Conservation (phyloP, 1,139 yeast species). For the Diutina ranongensis region DNA sequence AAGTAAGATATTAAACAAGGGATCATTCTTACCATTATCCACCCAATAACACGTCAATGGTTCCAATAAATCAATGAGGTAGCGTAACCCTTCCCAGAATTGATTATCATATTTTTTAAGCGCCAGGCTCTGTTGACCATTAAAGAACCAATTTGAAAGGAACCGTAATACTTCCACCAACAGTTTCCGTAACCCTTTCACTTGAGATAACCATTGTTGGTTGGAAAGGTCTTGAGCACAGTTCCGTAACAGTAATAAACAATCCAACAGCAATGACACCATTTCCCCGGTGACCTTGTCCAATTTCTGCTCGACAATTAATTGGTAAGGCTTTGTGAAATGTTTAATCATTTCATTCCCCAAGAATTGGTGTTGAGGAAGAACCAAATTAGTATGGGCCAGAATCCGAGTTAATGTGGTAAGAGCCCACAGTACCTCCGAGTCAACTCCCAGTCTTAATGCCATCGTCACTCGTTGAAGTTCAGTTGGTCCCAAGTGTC, state of each 20-base stretch:
- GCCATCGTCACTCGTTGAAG: conserved; percentile 53
- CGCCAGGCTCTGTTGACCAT: conserved; percentile 12
- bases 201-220: conserved; percentile 66
- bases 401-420: conserved; percentile 48
- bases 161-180: conserved; percentile 37
- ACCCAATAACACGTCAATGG: conserved; percentile 74
- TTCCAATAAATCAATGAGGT: conserved; percentile 72
- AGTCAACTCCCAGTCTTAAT: conserved; percentile 43
- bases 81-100: conserved; percentile 51
- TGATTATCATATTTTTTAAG: conserved; percentile 25
- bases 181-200: conserved; percentile 35
- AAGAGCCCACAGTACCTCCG: conserved; percentile 60
- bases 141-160: conserved; percentile 29
- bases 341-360: conserved; percentile 39
- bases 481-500: conserved; percentile 45
- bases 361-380: conserved; percentile 38
- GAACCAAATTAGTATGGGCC: conserved; percentile 36
- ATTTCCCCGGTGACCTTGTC: conserved; percentile 21
- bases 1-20: conserved; percentile 41
- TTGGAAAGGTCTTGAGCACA: conserved; percentile 72
- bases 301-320: conserved; percentile 17
- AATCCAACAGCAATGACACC: conserved; percentile 39
- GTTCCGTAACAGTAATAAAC: conserved; percentile 66
- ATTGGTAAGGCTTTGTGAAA: conserved; percentile 23
- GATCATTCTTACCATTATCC: conserved; percentile 57